Evolutionary conservation across 164 flowering plant genomes (phyloP), one percentile per base, ranked within the genome.

Genomic region (Umbilicus rupestris): DNA sequence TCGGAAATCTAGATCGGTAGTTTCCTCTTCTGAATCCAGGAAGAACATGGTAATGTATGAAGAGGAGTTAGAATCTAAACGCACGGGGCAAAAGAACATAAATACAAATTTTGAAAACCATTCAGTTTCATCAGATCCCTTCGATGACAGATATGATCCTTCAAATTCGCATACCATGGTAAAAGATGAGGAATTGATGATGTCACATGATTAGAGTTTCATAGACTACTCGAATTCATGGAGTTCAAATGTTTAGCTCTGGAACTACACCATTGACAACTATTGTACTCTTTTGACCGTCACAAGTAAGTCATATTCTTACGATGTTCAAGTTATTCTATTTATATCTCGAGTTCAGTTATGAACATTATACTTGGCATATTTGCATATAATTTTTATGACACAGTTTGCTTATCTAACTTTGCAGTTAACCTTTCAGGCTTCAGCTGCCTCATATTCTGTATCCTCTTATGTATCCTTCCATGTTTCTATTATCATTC

Each of bases 391-490:
- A 74, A 3, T 62, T 2, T 62, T 41, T 35, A 35, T 22, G 17
- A 41, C 65, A 31, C 39, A 41, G 35, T 41, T 14, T 37, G 65
- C 45, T 63, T 63, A 63, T 63, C 26, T 33, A 73, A 72, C 66
- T 76, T 76, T 87, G 95, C 95, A 85, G 98, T 83, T 55, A 78
- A 62, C 74, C 68, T 64, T 76, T 81, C 81, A 72, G 85, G 85
- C 85, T 75, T 82, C 78, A 66, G 83, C 87, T 72, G 55, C 71
- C 68, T 75, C 81, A 71, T 49, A 78, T 62, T 66, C 81, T 80
- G 87, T 92, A 92, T 92, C 98, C 98, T 86, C 73, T 86, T 68
- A 67, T 84, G 94, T 92, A 92, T 92, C 98, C 98, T 76, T 69
- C 6, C 30, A 30, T 68, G 29, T 64, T 59, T 63, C 60, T 8